phyloP scores from a whole-genome alignment of 352 stramenopile genomes.

The Elongisporangium anandrum region DNA sequence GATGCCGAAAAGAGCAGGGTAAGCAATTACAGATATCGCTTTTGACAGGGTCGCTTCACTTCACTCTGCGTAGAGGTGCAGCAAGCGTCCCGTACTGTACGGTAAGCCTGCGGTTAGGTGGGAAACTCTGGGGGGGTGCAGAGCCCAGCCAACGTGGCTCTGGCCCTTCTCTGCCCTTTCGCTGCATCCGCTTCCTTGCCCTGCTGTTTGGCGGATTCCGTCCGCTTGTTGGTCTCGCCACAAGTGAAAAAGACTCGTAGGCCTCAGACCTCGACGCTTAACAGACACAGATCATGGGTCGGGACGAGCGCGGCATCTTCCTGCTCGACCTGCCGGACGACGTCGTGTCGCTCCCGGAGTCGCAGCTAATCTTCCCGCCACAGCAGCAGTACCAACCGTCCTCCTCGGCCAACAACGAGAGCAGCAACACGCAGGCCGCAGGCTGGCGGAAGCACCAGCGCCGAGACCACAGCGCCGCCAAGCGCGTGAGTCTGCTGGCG shows the following conservation, averaged over 20 bases:
- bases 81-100: background rate
- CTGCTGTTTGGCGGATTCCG: background rate
- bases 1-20: background rate
- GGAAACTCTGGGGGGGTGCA: background rate
- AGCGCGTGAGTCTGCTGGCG: background rate
- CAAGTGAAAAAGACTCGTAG: background rate
- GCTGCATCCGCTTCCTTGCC: background rate
- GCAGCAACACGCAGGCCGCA: background rate
- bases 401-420: background rate
- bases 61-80: background rate
- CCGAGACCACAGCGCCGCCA: background rate
- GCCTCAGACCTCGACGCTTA: background rate
- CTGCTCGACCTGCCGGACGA: background rate
- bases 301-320: background rate
- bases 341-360: background rate
- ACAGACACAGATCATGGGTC: background rate
- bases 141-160: background rate
- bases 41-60: background rate
- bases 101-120: background rate
- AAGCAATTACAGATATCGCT: background rate
- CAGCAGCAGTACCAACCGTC: background rate
- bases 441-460: background rate
- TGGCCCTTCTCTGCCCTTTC: background rate
- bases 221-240: background rate
- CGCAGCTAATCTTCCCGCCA: background rate